phyloP scores from a whole-genome alignment of 306 rosid species.

The Cicer bijugum region DNA sequence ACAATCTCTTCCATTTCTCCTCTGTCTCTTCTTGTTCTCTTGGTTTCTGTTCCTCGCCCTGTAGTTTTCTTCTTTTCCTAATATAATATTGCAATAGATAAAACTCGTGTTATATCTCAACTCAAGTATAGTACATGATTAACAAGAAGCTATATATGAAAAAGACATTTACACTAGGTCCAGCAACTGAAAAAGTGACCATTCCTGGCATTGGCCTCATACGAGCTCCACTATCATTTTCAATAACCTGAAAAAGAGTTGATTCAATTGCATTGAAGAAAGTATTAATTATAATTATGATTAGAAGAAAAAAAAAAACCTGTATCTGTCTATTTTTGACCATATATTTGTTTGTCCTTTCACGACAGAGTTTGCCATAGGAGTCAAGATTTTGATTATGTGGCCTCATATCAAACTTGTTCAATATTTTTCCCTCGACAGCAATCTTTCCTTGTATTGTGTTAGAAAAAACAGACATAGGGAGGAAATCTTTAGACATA shows the following conservation, averaged over 20 bases:
- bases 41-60: slow-evolving; percentile 59
- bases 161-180: slow-evolving; percentile 55
- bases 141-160: slow-evolving; percentile 21
- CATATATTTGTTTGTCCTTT: slow-evolving; percentile 73
- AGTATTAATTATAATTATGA: background rate
- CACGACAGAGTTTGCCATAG: slow-evolving; percentile 86
- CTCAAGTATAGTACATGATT: too few relatives aligned
- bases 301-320: slow-evolving; percentile 54
- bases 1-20: slow-evolving; percentile 85
- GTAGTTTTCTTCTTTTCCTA: slow-evolving; percentile 81
- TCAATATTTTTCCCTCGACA: slow-evolving; percentile 74
- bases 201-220: slow-evolving; percentile 93
- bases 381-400: slow-evolving; percentile 70
- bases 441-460: slow-evolving; percentile 72
- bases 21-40: slow-evolving; percentile 85
- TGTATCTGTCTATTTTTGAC: slow-evolving; percentile 82
- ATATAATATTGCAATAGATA: background rate
- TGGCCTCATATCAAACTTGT: slow-evolving; percentile 90
- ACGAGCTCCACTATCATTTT: slow-evolving; percentile 67
- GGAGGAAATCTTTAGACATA: slow-evolving; percentile 66
- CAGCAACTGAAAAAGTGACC: slow-evolving; percentile 55
- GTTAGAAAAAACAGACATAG: slow-evolving; percentile 85
- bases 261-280: background rate
- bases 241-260: slow-evolving; percentile 66
- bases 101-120: too few relatives aligned